Evolutionary conservation across 352 stramenopile genomes (phyloP).

Genomic region (Achlya hypogyna): DNA sequence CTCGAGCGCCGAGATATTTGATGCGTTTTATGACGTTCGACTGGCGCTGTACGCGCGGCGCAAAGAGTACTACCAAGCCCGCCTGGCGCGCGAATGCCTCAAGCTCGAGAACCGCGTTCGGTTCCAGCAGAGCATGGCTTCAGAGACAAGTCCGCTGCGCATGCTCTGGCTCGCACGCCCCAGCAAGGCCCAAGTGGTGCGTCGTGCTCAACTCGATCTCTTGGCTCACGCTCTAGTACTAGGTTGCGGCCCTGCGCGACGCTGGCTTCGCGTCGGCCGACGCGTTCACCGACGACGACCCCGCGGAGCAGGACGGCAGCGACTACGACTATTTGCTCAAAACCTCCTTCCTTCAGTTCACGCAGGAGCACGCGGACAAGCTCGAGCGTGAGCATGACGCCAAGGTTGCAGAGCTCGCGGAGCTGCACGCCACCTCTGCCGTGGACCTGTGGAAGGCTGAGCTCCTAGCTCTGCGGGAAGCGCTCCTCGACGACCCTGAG

Average conservation of each 20-base stretch:
- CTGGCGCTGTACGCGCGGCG: constrained; percentile 81
- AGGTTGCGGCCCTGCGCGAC: not conserved
- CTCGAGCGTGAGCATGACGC: constrained; percentile 85
- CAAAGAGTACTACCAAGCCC: constrained; percentile 73
- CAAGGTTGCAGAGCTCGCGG: constrained; percentile 83
- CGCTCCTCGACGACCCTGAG: constrained; percentile 58
- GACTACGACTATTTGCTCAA: constrained; percentile 97
- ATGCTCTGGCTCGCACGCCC: constrained; percentile 1
- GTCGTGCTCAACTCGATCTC: not conserved
- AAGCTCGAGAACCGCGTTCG: constrained; percentile 95
- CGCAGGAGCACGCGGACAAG: constrained; percentile 89
- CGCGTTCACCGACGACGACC: constrained; percentile 11
- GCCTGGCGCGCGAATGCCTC: constrained; percentile 72
- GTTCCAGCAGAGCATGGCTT: constrained; percentile 86
- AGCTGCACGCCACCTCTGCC: constrained; percentile 76
- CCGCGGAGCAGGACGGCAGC: constrained; percentile 25
- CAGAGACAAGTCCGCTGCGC: not conserved
- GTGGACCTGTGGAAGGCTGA: constrained; percentile 84
- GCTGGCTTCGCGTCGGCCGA: constrained; percentile 3
- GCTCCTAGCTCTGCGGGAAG: constrained; percentile 40
- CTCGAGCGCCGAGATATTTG: constrained; percentile 84
- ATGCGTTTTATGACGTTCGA: constrained; percentile 90
- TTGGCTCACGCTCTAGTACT: not conserved
- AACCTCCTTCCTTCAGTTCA: constrained; percentile 98
- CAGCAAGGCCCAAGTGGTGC: constrained; percentile 14